phyloP scores from a whole-genome alignment of 768 basidiomycete genomes.

The Amanita muscaria region DNA sequence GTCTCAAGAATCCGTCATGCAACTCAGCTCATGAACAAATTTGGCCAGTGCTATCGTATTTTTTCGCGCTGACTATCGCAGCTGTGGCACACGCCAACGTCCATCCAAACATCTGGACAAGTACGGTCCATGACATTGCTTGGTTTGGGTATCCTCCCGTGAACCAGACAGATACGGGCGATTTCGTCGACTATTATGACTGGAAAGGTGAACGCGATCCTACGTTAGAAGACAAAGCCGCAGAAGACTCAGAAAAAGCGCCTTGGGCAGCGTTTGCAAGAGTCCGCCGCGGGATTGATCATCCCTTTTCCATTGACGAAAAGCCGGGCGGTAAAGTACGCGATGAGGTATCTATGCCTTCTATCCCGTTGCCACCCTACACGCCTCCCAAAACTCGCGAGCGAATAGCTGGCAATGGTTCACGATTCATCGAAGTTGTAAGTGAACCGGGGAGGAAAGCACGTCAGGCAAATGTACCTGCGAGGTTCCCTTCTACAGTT shows the following conservation, averaged over 20 bases:
- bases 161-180: too few relatives aligned
- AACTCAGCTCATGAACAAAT: not conserved
- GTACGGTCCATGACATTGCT: slow-evolving; percentile 39
- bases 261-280: slow-evolving; percentile 39
- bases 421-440: slow-evolving; percentile 35
- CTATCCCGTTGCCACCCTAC: too few relatives aligned
- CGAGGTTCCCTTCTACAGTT: slow-evolving; percentile 32
- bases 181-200: too few relatives aligned
- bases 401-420: slow-evolving; percentile 15
- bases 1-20: slow-evolving; percentile 13
- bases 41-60: slow-evolving; percentile 41
- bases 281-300: slow-evolving; percentile 48
- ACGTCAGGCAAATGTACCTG: slow-evolving; percentile 10
- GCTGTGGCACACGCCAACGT: slow-evolving; percentile 34
- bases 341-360: too few relatives aligned
- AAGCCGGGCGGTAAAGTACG: too few relatives aligned
- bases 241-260: slow-evolving; percentile 25
- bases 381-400: not conserved
- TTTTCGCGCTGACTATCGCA: slow-evolving; percentile 41
- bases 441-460: slow-evolving; percentile 25
- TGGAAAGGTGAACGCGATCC: too few relatives aligned
- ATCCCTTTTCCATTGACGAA: slow-evolving; percentile 32
- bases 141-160: slow-evolving; percentile 38
- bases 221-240: slow-evolving; percentile 10
- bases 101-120: slow-evolving; percentile 43